A percentile compares a stretch with the other conserved stretches of the same genome.
Conservation (phyloP, 208 protist species). For the Angomonas desouzai region DNA sequence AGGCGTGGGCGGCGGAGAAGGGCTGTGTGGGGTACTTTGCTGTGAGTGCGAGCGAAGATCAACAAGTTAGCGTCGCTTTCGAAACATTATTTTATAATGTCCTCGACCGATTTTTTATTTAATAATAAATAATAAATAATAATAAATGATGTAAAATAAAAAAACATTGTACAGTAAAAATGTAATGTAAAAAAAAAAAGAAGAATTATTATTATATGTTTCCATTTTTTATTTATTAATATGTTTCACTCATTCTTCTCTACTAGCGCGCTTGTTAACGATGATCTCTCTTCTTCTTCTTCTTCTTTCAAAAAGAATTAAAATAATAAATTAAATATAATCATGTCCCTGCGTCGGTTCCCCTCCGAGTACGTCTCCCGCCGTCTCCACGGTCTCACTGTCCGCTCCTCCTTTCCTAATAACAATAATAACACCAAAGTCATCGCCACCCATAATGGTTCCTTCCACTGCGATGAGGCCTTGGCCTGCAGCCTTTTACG, state of each 20-base stretch:
- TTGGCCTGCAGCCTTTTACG: slow-evolving; percentile 90
- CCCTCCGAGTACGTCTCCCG: slow-evolving; percentile 55
- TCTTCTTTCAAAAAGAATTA: slow-evolving; percentile 16
- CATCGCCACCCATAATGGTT: slow-evolving; percentile 92
- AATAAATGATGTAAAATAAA: slow-evolving; percentile 15
- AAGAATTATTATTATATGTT: not conserved
- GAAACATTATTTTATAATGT: slow-evolving; percentile 61
- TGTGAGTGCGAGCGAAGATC: slow-evolving; percentile 52
- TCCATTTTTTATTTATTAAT: not conserved
- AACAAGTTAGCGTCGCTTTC: slow-evolving; percentile 50
- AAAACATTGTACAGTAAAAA: not conserved
- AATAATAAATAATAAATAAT: slow-evolving; percentile 19
- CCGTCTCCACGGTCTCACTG: slow-evolving; percentile 49
- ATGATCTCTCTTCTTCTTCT: not conserved
- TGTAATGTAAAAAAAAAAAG: not conserved
- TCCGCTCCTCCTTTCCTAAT: slow-evolving; percentile 24
- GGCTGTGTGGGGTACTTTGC: slow-evolving; percentile 70
- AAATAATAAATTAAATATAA: slow-evolving; percentile 14
- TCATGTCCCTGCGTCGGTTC: slow-evolving; percentile 8
- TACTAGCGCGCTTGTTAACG: not conserved
- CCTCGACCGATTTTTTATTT: slow-evolving; percentile 20
- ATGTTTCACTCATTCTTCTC: not conserved
- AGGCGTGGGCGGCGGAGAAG: slow-evolving; percentile 51
- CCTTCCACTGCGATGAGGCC: slow-evolving; percentile 96
- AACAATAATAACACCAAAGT: not conserved